Evolutionary conservation across 352 stramenopile species (phyloP).

Genomic region (Aphanomyces euteiches): DNA sequence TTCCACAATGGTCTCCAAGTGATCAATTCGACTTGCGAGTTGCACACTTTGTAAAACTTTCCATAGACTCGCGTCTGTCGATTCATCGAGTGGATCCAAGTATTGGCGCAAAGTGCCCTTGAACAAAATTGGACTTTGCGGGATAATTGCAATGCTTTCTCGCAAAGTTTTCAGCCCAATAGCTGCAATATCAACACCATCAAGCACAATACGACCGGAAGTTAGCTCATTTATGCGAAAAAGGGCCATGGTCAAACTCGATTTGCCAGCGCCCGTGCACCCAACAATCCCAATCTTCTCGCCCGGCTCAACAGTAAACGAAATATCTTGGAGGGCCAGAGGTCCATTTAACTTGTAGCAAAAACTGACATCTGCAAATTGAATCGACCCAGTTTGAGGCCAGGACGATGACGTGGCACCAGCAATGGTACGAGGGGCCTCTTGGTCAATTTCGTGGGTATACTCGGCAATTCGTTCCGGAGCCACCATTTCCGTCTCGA

Average conservation of each 20-base stretch:
- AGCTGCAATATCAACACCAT: conserved; percentile 58
- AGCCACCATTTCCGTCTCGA: conserved; percentile 76
- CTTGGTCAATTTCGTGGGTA: conserved; percentile 47
- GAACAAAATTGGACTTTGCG: conserved; percentile 82
- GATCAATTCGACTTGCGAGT: conserved; percentile 38
- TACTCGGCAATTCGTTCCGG: conserved; percentile 87
- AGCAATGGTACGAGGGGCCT: conserved; percentile 29
- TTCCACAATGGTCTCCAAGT: conserved; percentile 20
- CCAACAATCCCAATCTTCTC: conserved; percentile 68
- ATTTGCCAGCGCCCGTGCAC: conserved; percentile 65
- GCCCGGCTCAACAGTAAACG: conserved; percentile 48
- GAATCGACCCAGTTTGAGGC: background rate
- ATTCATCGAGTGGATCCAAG: conserved; percentile 71
- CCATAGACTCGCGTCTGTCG: conserved; percentile 54
- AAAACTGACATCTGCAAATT: background rate
- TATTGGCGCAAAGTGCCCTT: conserved; percentile 35
- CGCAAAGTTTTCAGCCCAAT: conserved; percentile 61
- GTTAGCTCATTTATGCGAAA: conserved; percentile 74
- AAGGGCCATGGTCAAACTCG: conserved; percentile 52
- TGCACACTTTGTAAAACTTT: conserved; percentile 54
- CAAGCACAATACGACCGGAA: conserved; percentile 58
- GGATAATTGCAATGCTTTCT: conserved; percentile 67
- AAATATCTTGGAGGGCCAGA: background rate
- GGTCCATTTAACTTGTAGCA: background rate
- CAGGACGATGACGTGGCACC: conserved; percentile 28